phyloP scores from a whole-genome alignment of 352 stramenopile species.

The Discostella stelligera region DNA sequence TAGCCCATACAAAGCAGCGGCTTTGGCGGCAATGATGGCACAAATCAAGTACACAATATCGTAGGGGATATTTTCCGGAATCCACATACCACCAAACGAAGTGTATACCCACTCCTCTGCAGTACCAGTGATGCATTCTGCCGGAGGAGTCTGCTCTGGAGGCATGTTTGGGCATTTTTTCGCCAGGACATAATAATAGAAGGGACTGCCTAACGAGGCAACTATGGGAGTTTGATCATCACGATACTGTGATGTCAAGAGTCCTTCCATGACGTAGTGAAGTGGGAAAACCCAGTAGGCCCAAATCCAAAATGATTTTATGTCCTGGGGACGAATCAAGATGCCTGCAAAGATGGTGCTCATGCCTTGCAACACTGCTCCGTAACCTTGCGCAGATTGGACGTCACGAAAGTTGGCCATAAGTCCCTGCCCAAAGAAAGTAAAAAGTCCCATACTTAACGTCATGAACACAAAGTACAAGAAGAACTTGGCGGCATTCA shows the following conservation, averaged over 20 bases:
- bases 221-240: constrained; percentile 65
- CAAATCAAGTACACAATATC: constrained; percentile 62
- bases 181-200: constrained; percentile 50
- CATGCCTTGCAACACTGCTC: constrained; percentile 53
- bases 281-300: constrained; percentile 73
- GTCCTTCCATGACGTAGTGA: constrained; percentile 81
- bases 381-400: constrained; percentile 60
- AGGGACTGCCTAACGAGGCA: constrained; percentile 47
- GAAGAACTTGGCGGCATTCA: constrained; percentile 67
- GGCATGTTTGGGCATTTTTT: constrained; percentile 24
- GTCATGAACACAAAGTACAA: constrained; percentile 70
- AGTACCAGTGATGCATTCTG: constrained; percentile 48
- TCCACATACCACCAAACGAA: constrained; percentile 59
- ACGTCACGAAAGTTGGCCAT: constrained; percentile 67
- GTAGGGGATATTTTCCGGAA: constrained; percentile 53
- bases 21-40: constrained; percentile 54
- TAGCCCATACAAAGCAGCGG: constrained; percentile 45
- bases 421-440: constrained; percentile 85
- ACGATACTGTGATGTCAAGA: constrained; percentile 73
- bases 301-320: constrained; percentile 64
- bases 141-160: constrained; percentile 2
- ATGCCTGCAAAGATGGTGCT: constrained; percentile 63
- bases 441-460: constrained; percentile 70
- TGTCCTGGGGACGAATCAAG: constrained; percentile 60
- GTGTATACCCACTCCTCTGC: constrained; percentile 64